Conservation (phyloP, 2,329 filamentous ascomycete genomes). For the Eutypa lata region DNA sequence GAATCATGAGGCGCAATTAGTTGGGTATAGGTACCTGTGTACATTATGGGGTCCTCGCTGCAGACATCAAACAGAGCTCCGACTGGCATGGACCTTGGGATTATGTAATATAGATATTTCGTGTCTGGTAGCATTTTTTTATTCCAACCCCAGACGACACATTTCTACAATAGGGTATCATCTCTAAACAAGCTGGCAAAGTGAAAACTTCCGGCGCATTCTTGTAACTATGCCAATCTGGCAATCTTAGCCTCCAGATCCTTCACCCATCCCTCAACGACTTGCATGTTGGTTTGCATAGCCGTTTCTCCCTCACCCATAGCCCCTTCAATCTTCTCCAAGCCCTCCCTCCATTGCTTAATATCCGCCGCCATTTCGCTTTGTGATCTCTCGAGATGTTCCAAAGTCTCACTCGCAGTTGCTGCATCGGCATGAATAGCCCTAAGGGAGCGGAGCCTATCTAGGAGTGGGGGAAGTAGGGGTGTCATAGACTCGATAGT, state of each 20-base stretch:
- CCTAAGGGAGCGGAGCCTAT: slow-evolving; percentile 78
- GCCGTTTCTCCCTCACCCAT: slow-evolving; percentile 67
- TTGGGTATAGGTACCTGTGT: too few relatives aligned
- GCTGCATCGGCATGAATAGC: slow-evolving; percentile 86
- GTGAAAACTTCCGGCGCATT: slow-evolving; percentile 2
- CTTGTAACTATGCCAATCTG: slow-evolving; percentile 42
- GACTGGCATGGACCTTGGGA: too few relatives aligned
- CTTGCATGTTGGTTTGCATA: slow-evolving; percentile 75
- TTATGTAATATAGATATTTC: too few relatives aligned
- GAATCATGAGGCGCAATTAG: not conserved
- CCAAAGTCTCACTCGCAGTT: slow-evolving; percentile 72
- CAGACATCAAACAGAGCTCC: too few relatives aligned
- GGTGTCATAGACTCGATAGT: slow-evolving; percentile 86
- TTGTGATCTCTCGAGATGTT: slow-evolving; percentile 75
- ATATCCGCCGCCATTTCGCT: slow-evolving; percentile 80
- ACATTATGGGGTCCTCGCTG: too few relatives aligned
- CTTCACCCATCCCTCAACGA: slow-evolving; percentile 87
- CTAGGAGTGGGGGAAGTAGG: slow-evolving; percentile 78
- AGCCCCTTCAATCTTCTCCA: slow-evolving; percentile 74
- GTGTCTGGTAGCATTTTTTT: too few relatives aligned
- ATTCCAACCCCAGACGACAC: too few relatives aligned
- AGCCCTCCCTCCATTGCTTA: slow-evolving; percentile 77
- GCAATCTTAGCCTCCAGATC: slow-evolving; percentile 77
- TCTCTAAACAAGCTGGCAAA: slow-evolving; percentile 17
- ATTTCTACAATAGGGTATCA: slow-evolving; percentile 31